phyloP scores from a whole-genome alignment of 495 filamentous ascomycete species.

The Penicillium bovifimosum region DNA sequence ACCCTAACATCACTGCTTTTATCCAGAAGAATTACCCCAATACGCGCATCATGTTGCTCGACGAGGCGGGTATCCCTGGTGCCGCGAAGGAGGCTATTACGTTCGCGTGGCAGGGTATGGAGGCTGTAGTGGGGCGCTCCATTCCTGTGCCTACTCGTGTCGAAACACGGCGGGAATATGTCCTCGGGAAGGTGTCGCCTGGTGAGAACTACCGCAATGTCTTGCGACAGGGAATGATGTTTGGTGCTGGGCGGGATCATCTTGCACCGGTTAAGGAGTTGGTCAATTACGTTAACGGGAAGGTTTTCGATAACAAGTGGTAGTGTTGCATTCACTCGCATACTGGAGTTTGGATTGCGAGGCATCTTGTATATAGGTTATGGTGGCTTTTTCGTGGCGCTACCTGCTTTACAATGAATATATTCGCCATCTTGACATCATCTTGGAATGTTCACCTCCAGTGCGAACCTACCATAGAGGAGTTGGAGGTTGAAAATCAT shows the following conservation, averaged over 20 bases:
- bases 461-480: too few species aligned
- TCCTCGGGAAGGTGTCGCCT: constrained; percentile 49
- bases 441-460: too few species aligned
- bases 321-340: constrained; percentile 10
- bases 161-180: constrained; percentile 42
- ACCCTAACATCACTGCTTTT: constrained; percentile 50
- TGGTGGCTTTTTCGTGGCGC: not conserved
- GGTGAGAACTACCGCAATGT: constrained; percentile 51
- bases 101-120: constrained; percentile 53
- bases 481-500: too few species aligned
- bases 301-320: constrained; percentile 45
- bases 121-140: constrained; percentile 45
- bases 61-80: constrained; percentile 48
- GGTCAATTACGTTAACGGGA: constrained; percentile 41
- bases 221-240: constrained; percentile 44
- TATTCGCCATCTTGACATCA: too few species aligned
- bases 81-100: constrained; percentile 55
- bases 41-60: constrained; percentile 48
- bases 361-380: constrained; percentile 2
- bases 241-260: constrained; percentile 40
- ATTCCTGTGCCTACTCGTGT: constrained; percentile 50
- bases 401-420: too few species aligned
- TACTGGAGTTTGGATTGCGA: too few species aligned
- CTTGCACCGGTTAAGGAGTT: constrained; percentile 46
- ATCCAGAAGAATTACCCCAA: constrained; percentile 45